Evolutionary conservation across 176 grass and related monocot species (phyloP).

Genomic region (Oryza australiensis): DNA sequence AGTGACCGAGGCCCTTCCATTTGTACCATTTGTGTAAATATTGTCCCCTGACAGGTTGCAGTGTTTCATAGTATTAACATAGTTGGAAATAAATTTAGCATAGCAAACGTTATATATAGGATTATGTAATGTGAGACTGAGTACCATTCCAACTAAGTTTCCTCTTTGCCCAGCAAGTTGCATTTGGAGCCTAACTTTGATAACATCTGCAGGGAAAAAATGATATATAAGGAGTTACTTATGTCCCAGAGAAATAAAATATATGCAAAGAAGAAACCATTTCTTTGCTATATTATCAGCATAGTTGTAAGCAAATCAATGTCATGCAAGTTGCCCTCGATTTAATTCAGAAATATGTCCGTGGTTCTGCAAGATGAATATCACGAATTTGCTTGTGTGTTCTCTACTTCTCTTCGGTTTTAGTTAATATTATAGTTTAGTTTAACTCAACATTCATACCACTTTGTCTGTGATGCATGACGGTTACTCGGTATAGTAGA

Average conservation of each 20-base stretch:
- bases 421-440: conserved; percentile 8
- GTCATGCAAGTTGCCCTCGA: neutral
- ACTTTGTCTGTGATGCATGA: neutral
- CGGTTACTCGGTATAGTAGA: neutral
- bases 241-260: conserved; percentile 9
- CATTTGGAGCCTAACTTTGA: conserved; percentile 99
- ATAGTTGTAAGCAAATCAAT: neutral
- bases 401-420: neutral
- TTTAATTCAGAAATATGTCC: neutral
- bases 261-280: neutral
- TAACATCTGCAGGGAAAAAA: conserved; percentile 78
- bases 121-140: neutral
- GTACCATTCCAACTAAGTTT: conserved; percentile 94
- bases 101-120: neutral
- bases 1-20: conserved; percentile 75
- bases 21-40: conserved; percentile 73
- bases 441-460: neutral
- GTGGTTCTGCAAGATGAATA: neutral
- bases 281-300: neutral
- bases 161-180: conserved; percentile 95
- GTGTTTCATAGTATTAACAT: conserved; percentile 29
- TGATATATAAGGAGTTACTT: conserved; percentile 38
- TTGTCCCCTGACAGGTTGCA: conserved; percentile 56
- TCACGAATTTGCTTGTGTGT: neutral
- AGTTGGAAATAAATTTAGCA: conserved; percentile 27